These are phyloP conservation scores for Lupinus albus DNA, from an alignment of 306 rosid species.

Conservation along the genomic window DNA sequence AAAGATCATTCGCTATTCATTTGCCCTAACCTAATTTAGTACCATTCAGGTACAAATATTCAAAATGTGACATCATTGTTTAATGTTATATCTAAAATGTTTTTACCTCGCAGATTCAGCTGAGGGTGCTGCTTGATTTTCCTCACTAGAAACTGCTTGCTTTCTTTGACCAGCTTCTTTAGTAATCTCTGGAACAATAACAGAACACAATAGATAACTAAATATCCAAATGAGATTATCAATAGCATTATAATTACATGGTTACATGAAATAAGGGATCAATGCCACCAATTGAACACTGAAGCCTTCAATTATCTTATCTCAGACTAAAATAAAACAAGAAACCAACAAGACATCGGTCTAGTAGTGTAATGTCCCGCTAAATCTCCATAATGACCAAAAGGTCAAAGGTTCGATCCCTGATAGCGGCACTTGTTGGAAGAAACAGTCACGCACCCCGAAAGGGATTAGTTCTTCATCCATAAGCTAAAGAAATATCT, in stretches of 20 bases:
- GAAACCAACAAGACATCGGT: no score
- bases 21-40: background rate
- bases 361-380: no score
- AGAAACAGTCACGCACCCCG: no score
- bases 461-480: no score
- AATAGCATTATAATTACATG: background rate
- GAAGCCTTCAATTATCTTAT: constrained; percentile 27
- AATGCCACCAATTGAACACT: constrained; percentile 23
- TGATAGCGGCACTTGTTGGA: no score
- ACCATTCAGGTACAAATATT: background rate
- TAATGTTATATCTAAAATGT: constrained; percentile 24
- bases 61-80: background rate
- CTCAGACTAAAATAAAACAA: background rate
- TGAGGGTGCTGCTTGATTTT: constrained; percentile 56
- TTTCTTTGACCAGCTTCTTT: constrained; percentile 65
- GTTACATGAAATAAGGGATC: constrained; percentile 21
- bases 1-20: constrained; percentile 15
- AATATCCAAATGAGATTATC: constrained; percentile 7
- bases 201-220: background rate
- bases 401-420: no score
- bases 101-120: constrained; percentile 67
- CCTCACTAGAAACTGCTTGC: constrained; percentile 47
- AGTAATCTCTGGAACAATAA: constrained; percentile 51
- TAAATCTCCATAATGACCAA: no score
- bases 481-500: no score